Evolutionary conservation across 208 protist species (phyloP), one percentile per base, ranked within the genome.

Genomic region (Angomonas desouzai): DNA sequence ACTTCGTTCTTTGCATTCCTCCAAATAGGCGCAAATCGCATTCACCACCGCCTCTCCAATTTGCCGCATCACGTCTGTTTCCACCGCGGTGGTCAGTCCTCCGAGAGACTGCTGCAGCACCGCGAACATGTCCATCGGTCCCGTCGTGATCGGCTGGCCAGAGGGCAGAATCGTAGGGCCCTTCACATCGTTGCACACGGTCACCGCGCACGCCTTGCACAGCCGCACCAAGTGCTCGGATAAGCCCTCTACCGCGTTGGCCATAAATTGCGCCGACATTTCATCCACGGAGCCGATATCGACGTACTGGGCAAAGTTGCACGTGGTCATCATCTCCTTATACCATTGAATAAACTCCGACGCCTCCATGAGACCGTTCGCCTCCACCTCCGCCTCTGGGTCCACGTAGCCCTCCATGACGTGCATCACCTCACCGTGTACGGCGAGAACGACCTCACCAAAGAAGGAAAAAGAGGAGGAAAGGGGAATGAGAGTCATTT

Each of bases 261-360:
- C 85, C 69, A 87, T 90, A 70, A 92, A 84, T 16, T 71, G 70
- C 3, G 86, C 85, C 11, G 81, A 85, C 28, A 90, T 57, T 13
- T 74, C 76, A 61, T 92, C 86, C 22, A 91, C 68, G 7, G 59
- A 67, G 38, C 70, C 65, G 63, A 89, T 32, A 51, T 87, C 79
- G 29, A 93, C 70, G 61, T 90, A 83, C 57, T 72, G 66, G 33
- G 66, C 70, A 51, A 88, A 95, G 68, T 80, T 87, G 68, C 23
- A 62, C 7, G 73, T 73, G n/a, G 43, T 77, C 76, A 95, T 74
- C 66, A 87, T 77, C 32, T 83, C 83, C 72, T 80, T 83, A 68
- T 95, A 95, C 89, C 89, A 95, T 63, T 84, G 79, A 32, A 89
- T 66, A 55, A 95, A 95, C 45, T 90, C 62, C 18, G 83, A 88